Percentiles rank a stretch among this genome's conserved stretches.
Evolutionary conservation across 805 yeast genomes (phyloP).

Genomic region (Saccharomycopsis sp.): DNA sequence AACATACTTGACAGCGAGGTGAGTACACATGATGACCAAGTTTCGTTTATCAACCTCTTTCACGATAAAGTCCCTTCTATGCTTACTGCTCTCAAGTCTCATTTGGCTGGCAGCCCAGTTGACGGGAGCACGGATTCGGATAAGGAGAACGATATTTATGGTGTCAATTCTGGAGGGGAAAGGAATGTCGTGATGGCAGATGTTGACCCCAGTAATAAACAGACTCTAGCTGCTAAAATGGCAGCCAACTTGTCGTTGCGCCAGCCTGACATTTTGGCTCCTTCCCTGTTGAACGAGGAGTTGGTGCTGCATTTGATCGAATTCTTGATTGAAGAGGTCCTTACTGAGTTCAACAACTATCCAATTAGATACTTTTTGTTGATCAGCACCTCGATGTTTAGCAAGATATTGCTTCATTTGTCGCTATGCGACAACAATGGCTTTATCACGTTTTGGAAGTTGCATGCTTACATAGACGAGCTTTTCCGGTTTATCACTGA

Average conservation of each 20-base stretch:
- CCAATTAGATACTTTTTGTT: slow-evolving; percentile 3
- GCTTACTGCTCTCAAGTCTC: background rate
- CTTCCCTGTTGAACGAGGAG: slow-evolving; percentile 1
- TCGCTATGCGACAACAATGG: background rate
- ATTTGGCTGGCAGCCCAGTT: background rate
- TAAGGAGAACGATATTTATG: background rate
- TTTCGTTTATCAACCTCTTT: background rate
- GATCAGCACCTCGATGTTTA: background rate
- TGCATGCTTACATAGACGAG: slow-evolving; percentile 8
- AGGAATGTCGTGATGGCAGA: background rate
- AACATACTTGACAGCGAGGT: background rate
- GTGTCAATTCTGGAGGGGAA: background rate
- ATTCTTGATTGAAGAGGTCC: slow-evolving; percentile 4
- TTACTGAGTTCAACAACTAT: slow-evolving; percentile 1
- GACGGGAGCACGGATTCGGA: background rate
- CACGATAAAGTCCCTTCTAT: background rate
- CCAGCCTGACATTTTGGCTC: background rate
- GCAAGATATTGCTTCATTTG: slow-evolving; percentile 3
- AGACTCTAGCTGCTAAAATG: slow-evolving; percentile 1
- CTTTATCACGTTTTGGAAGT: slow-evolving; percentile 7
- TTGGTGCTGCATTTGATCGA: background rate
- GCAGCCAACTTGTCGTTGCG: background rate
- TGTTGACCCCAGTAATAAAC: background rate
- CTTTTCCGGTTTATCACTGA: slow-evolving; percentile 11
- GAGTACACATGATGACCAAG: background rate